Percentiles rank a stretch among this genome's conserved stretches.
phyloP scores from a whole-genome alignment of 140 eudicot species.

The Oenanthe javanica region DNA sequence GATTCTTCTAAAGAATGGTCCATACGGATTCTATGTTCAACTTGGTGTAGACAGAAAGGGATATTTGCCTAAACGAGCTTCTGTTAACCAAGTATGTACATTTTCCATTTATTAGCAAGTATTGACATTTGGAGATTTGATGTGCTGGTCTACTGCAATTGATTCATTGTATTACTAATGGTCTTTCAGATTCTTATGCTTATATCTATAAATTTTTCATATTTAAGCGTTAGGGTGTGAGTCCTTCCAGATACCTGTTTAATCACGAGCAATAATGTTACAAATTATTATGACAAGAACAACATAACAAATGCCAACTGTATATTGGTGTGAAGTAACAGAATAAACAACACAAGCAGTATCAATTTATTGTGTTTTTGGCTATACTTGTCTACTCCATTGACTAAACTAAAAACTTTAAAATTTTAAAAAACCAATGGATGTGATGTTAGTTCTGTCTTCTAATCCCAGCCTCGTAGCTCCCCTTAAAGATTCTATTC shows the following conservation, averaged over 20 bases:
- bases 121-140: not conserved
- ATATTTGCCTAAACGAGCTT: slow-evolving; percentile 70
- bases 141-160: not conserved
- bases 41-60: slow-evolving; percentile 96
- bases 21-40: slow-evolving; percentile 86
- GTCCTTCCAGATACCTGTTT: not conserved
- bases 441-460: not conserved
- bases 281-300: not conserved
- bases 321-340: not conserved
- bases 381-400: no score
- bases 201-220: not conserved
- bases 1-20: slow-evolving; percentile 85
- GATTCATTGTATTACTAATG: not conserved
- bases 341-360: not conserved
- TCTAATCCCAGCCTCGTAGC: not conserved
- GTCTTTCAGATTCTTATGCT: not conserved
- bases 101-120: not conserved
- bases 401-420: no score
- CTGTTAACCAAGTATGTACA: slow-evolving; percentile 49
- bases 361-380: not conserved
- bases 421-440: not conserved
- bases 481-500: not conserved
- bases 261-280: not conserved
- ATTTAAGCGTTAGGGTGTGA: not conserved
- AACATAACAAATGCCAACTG: not conserved